Conservation (phyloP, 2,329 filamentous ascomycete genomes). For the Thielaviopsis euricoi region DNA sequence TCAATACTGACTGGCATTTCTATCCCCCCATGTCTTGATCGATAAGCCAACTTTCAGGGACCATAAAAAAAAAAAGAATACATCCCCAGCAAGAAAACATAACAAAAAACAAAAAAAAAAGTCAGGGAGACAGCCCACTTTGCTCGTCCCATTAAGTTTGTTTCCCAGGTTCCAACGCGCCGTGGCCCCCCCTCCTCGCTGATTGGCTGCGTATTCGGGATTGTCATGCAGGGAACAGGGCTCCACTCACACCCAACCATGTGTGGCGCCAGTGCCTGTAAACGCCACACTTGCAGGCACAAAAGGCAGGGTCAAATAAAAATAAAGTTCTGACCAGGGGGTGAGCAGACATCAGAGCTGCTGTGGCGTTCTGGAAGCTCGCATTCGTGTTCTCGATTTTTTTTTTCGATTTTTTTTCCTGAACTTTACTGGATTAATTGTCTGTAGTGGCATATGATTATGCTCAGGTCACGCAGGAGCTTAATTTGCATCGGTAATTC, state of each 20-base stretch:
- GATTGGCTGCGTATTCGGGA: neutral
- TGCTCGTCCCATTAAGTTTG: neutral
- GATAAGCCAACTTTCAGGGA: neutral
- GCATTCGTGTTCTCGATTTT: constrained; percentile 5
- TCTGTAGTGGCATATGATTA: too few species aligned
- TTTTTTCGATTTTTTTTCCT: neutral
- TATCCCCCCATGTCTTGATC: too few species aligned
- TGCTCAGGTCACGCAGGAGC: too few species aligned
- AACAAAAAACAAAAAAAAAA: neutral
- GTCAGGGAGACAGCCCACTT: neutral
- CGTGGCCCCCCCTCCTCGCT: neutral
- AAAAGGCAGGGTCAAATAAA: too few species aligned
- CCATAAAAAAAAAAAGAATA: neutral
- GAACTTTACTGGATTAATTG: neutral
- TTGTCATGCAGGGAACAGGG: neutral
- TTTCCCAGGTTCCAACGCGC: neutral
- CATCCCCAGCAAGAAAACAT: neutral
- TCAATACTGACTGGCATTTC: too few species aligned
- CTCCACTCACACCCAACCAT: neutral
- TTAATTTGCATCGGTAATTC: too few species aligned
- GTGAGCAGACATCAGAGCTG: neutral
- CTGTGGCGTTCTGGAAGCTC: neutral
- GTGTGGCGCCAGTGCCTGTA: neutral
- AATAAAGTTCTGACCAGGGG: neutral
- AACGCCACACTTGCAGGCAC: neutral